Base-by-base conservation (phyloP, 1,284 basidiomycete species). In the Tranzscheliella williamsii region DNA sequence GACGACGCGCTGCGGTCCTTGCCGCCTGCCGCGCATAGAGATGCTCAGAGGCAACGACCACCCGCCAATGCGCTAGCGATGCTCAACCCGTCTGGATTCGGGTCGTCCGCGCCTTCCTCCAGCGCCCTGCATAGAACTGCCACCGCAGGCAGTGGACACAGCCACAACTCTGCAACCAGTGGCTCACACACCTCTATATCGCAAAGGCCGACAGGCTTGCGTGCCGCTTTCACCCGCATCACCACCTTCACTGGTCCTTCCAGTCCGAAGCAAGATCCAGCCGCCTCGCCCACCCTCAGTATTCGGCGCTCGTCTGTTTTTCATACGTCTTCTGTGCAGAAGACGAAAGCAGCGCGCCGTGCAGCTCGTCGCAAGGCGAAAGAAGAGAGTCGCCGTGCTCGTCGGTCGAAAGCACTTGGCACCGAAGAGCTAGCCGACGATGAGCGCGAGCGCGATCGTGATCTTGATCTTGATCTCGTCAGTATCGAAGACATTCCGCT, bases 1-100 rank as follows among this genome's bases (percentile, higher is more conserved):
- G 42, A 64, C 33, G 61, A 64, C 42, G 55, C 61, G n/a, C 30
- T 64, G 20, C 54, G 61, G 21, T 64, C 61, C 9, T 47, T 64
- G 8, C 61, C 61, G n/a, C 54, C 61, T 12, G 55, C 40, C 18
- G 50, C 55, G 4, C 30, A 64, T 20, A 46, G 54, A 17, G 36
- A 42, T 29, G 35, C 22, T 2, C 39, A 41, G 6, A 55, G 54
- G 12, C 50, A 58, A 18, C 40, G 37, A 13, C 17, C 50, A n/a
- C 54, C 54, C 3, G 49, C 55, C 15, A 63, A 47, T 1, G 58
- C 52, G 24, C 41, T 44, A 5, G 45, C 53, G 30, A 52, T 63
- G 48, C 53, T 52, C 49, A 63, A 49, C 38, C 42, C 42, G 5
- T 38, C 34, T 32, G 45, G 44, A 21, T 53, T 45, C 21, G 24